These are phyloP conservation scores for Phoma sp. DNA, from an alignment of 2,329 filamentous ascomycete species.

Conservation along the genomic window DNA sequence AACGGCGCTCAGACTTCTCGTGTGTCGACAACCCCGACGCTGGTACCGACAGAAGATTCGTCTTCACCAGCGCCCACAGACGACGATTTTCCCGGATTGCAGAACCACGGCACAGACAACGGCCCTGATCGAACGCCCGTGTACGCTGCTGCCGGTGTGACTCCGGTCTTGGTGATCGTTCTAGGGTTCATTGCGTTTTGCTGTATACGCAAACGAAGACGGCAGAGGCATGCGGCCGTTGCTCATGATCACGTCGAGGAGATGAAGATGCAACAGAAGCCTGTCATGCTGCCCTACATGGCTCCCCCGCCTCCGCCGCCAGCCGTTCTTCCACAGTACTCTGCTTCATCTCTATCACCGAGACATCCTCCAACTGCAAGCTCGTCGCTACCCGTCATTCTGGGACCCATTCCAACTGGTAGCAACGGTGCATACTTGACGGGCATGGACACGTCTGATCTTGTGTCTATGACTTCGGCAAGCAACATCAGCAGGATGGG, in stretches of 20 bases:
- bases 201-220: constrained; percentile 41
- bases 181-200: constrained; percentile 32
- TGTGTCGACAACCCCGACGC: constrained; percentile 1
- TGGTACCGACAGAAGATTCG: not conserved
- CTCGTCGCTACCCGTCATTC: constrained; percentile 40
- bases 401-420: constrained; percentile 42
- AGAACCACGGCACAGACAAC: constrained; percentile 9
- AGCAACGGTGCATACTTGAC: constrained; percentile 45
- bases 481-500: constrained; percentile 20
- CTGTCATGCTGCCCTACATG: constrained; percentile 23
- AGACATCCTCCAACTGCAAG: constrained; percentile 23
- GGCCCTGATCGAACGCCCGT: constrained; percentile 19
- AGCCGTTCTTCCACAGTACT: constrained; percentile 23
- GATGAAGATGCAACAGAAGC: constrained; percentile 34
- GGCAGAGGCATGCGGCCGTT: constrained; percentile 22
- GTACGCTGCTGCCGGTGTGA: constrained; percentile 33
- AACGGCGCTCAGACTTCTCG: not conserved
- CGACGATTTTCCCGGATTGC: not conserved
- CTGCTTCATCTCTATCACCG: constrained; percentile 19
- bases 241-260: constrained; percentile 23
- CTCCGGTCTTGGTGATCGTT: constrained; percentile 35
- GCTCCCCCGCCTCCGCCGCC: constrained; percentile 23
- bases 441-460: constrained; percentile 48
- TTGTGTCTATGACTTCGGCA: constrained; percentile 37
- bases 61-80: constrained; percentile 5